Percentiles rank a stretch among this genome's conserved stretches.
Conservation (phyloP, 805 yeast species). For the Sugiyamaella floridensis region DNA sequence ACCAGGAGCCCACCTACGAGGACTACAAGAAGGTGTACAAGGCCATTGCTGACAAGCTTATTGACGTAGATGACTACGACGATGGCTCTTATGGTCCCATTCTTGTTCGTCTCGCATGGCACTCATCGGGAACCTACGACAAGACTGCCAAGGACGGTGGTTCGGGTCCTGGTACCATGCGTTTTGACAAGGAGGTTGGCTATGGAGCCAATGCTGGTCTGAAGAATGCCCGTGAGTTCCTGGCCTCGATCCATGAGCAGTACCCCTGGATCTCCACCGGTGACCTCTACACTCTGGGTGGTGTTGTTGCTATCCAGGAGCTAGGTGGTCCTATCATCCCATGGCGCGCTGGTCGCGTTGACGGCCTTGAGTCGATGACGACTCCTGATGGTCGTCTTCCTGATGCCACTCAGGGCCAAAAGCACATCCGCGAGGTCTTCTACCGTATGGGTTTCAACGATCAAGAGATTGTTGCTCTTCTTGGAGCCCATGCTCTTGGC, state of each 20-base stretch:
- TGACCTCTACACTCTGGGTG: conserved; percentile 73
- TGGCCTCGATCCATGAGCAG: conserved; percentile 48
- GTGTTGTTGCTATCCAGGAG: conserved; percentile 71
- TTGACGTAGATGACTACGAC: conserved; percentile 41
- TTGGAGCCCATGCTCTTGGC: conserved; percentile 75
- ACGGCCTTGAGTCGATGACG: conserved; percentile 41
- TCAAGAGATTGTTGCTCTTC: conserved; percentile 63
- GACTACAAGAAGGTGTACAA: conserved; percentile 75
- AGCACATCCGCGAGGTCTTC: conserved; percentile 59
- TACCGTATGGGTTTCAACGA: conserved; percentile 61
- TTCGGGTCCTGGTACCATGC: conserved; percentile 67
- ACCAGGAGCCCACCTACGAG: conserved; percentile 28
- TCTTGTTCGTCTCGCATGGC: conserved; percentile 73
- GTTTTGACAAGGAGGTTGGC: conserved; percentile 40
- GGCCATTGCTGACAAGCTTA: conserved; percentile 61
- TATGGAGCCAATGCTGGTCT: conserved; percentile 63
- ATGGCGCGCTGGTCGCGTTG: conserved; percentile 76
- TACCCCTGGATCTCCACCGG: conserved; percentile 72
- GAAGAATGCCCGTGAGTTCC: conserved; percentile 47
- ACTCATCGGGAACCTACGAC: conserved; percentile 72
- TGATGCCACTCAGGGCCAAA: conserved; percentile 57
- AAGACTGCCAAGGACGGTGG: conserved; percentile 37
- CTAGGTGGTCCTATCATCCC: conserved; percentile 69
- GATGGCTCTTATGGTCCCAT: conserved; percentile 69
- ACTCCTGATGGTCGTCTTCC: conserved; percentile 72